These are phyloP conservation scores for Amyloporia xantha DNA, from an alignment of 768 basidiomycete species.

Conservation along the genomic window DNA sequence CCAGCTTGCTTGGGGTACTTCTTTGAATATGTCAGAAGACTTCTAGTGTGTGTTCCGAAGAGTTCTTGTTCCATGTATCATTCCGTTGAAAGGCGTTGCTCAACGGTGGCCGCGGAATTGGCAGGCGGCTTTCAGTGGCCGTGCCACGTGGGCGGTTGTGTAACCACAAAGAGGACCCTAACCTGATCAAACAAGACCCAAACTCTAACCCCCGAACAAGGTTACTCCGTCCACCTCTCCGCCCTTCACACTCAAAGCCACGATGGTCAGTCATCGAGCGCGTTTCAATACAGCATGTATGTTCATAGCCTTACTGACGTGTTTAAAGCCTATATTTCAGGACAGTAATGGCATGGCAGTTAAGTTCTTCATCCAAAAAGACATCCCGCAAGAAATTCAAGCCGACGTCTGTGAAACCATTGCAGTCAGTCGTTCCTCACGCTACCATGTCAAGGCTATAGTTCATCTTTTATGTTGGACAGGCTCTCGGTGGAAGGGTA, in stretches of 20 bases:
- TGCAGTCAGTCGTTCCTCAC: slow-evolving; percentile 39
- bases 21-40: too few species aligned
- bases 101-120: too few species aligned
- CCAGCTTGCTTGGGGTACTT: too few species aligned
- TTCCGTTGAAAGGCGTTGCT: too few species aligned
- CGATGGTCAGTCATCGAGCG: slow-evolving; percentile 11
- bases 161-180: slow-evolving; percentile 14
- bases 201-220: slow-evolving; percentile 21
- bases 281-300: not conserved
- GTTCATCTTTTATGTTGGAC: not conserved
- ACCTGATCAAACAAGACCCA: slow-evolving; percentile 10
- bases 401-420: slow-evolving; percentile 71
- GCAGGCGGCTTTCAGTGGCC: too few species aligned
- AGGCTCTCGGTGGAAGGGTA: slow-evolving; percentile 73
- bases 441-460: not conserved
- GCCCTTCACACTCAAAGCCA: not conserved
- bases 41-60: too few species aligned
- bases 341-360: slow-evolving; percentile 58
- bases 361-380: slow-evolving; percentile 84
- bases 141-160: not conserved
- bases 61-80: not conserved
- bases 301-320: not conserved
- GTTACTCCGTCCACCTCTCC: slow-evolving; percentile 10
- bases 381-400: slow-evolving; percentile 59
- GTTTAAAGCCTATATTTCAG: slow-evolving; percentile 61